A percentile compares a stretch with the other conserved stretches of the same genome.
phyloP scores from a whole-genome alignment of 108 stramenopile species.

The Hondaea fermentalgiana region DNA sequence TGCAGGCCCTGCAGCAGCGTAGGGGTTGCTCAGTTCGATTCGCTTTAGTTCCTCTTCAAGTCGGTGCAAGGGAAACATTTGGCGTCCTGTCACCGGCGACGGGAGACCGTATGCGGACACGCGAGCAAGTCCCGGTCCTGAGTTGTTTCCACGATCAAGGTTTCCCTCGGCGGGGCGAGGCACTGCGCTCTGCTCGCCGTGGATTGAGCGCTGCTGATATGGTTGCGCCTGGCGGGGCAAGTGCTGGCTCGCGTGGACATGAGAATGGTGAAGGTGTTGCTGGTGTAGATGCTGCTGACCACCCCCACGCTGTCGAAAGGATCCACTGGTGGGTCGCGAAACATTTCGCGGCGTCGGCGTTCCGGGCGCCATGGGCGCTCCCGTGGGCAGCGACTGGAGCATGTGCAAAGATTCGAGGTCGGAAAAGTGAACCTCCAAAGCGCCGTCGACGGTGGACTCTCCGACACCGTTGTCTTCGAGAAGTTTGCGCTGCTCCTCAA shows the following conservation, averaged over 20 bases:
- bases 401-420: conserved; percentile 12
- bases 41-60: not conserved
- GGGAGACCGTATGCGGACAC: not conserved
- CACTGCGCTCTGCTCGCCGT: not conserved
- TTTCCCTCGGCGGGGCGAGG: no score
- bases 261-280: no score
- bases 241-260: not conserved
- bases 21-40: not conserved
- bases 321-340: not conserved
- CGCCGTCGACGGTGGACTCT: conserved; percentile 9
- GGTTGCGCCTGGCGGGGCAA: not conserved
- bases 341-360: not conserved
- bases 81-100: not conserved
- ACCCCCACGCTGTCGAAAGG: not conserved
- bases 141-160: no score
- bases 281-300: not conserved
- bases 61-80: not conserved
- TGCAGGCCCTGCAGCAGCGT: not conserved
- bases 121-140: not conserved
- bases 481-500: conserved; percentile 27
- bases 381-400: conserved; percentile 15
- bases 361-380: not conserved
- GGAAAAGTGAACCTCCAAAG: conserved; percentile 4
- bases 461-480: conserved; percentile 26
- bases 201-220: not conserved